Base-by-base conservation (phyloP, 768 basidiomycete genomes). In the Mycena filopes region DNA sequence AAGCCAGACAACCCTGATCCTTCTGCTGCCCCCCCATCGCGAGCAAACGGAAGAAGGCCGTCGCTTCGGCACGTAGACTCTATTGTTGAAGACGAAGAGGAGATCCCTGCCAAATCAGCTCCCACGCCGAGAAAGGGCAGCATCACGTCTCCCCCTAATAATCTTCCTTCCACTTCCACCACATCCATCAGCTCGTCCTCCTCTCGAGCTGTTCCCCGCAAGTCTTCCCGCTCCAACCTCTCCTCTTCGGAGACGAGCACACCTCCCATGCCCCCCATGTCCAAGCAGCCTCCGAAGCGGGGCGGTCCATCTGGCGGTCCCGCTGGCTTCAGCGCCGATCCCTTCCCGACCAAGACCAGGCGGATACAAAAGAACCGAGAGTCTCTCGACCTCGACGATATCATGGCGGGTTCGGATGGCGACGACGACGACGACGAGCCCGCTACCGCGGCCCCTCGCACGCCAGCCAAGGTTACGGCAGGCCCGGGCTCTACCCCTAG, bases 301-400 rank as follows among this genome's bases (percentile, higher is more conserved):
- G 73, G 72, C 62, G 15, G 2, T 10, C 63, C 71, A 60, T 51
- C 63, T 63, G 66, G 68, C 36, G 36, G 36, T 51, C 63, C 72
- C 43, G 63, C 73, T 46, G 65, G 42, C 23, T 68, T 74, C 23
- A 76, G 76, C 13, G 68, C 72, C 16, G 75, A 77, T 60, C 40
- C 60, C 16, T 80, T 81, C 63, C 86, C 87, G 11, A 74, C 77
- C 63, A 83, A 86, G 21, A 87, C 82, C 8, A 84, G 87, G 36
- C 84, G 79, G 67, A 72, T 85, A 42, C 85, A 82, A 62, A 82
- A 79, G 42, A 87, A 88, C 67, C 80, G 85, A 38, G 93, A 92
- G 72, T 91, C 90, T 2, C 68, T 93, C 65, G 89, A 93, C 74
- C 71, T 93, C 66, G 92, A 94, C 71, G 91, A 92, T 62, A 74